phyloP scores from a whole-genome alignment of 495 filamentous ascomycete genomes.

The Neurospora discreta region DNA sequence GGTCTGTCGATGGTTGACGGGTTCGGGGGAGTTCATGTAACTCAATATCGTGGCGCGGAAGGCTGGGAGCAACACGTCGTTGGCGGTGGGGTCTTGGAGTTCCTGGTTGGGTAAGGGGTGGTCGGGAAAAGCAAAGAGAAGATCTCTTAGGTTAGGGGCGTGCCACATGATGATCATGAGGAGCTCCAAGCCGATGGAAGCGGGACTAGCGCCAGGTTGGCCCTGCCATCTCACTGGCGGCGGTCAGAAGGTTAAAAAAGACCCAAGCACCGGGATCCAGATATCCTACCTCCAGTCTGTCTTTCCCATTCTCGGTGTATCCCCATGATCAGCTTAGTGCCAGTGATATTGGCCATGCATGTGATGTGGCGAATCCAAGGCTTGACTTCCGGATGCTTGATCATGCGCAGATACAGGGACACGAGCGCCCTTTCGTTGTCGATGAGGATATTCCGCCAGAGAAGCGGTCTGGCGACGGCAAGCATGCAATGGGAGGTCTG shows the following conservation, averaged over 20 bases:
- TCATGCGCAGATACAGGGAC: slow-evolving; percentile 11
- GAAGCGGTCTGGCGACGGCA: slow-evolving; percentile 18
- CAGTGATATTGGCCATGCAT: slow-evolving; percentile 18
- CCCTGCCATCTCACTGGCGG: slow-evolving; percentile 10
- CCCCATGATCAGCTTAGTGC: slow-evolving; percentile 4
- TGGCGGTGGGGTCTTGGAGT: neutral
- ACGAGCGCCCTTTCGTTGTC: slow-evolving; percentile 12
- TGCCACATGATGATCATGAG: slow-evolving; percentile 12
- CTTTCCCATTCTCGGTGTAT: slow-evolving; percentile 10
- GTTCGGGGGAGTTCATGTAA: slow-evolving; percentile 3
- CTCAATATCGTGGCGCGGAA: slow-evolving; percentile 8
- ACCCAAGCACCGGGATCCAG: neutral
- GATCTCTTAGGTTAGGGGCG: slow-evolving; percentile 16
- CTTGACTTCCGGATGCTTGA: slow-evolving; percentile 11
- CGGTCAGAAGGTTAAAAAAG: slow-evolving; percentile 6
- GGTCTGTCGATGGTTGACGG: neutral
- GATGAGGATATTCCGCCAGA: slow-evolving; percentile 23
- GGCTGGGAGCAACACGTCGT: slow-evolving; percentile 3
- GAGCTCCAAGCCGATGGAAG: slow-evolving; percentile 11
- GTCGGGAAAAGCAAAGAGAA: slow-evolving; percentile 21
- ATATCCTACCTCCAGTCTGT: slow-evolving; percentile 18
- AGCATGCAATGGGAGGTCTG: slow-evolving; percentile 22
- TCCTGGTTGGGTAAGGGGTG: slow-evolving; percentile 4
- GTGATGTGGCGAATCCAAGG: slow-evolving; percentile 20
- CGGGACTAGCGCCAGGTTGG: neutral